A percentile compares a stretch with the other conserved stretches of the same genome.
Conservation (phyloP, 2,329 filamentous ascomycete species). For the Malbranchea zuffiana region DNA sequence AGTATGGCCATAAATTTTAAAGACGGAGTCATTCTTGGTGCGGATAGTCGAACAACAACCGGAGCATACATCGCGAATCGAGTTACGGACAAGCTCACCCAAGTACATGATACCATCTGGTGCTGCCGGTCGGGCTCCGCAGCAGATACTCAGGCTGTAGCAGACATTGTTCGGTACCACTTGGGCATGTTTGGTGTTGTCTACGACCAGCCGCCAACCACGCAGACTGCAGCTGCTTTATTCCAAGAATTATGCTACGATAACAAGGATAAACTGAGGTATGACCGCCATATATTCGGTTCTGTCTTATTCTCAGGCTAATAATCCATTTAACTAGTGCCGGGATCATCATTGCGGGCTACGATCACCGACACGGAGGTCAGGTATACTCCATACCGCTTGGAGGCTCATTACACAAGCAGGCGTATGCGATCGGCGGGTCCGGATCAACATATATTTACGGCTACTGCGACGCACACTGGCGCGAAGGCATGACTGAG, state of each 20-base stretch:
- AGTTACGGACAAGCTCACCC: constrained; percentile 97
- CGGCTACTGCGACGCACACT: constrained; percentile 94
- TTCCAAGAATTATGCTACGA: constrained; percentile 98
- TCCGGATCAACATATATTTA: constrained; percentile 99
- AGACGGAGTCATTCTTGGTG: constrained; percentile 91
- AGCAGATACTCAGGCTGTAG: constrained; percentile 93
- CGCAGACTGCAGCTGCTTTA: constrained; percentile 85
- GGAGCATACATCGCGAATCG: constrained; percentile 97
- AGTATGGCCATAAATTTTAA: constrained; percentile 99
- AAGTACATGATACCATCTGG: constrained; percentile 98
- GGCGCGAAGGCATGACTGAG: constrained; percentile 91
- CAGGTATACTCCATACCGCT: constrained; percentile 97
- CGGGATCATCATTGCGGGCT: constrained; percentile 96
- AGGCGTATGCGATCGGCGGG: constrained; percentile 87
- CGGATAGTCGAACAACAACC: constrained; percentile 94
- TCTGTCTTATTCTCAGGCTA: background rate
- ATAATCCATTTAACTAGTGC: constrained; percentile 47
- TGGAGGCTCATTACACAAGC: constrained; percentile 94
- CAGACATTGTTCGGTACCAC: constrained; percentile 96
- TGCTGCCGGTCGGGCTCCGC: constrained; percentile 97
- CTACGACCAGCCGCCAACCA: constrained; percentile 83
- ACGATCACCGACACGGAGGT: constrained; percentile 86
- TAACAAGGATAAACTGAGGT: constrained; percentile 92
- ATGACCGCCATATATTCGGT: constrained; percentile 27
- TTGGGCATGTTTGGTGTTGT: constrained; percentile 82